Evolutionary conservation across 2,329 filamentous ascomycete genomes (phyloP).

Genomic region (Aspergillus novoparasiticus): DNA sequence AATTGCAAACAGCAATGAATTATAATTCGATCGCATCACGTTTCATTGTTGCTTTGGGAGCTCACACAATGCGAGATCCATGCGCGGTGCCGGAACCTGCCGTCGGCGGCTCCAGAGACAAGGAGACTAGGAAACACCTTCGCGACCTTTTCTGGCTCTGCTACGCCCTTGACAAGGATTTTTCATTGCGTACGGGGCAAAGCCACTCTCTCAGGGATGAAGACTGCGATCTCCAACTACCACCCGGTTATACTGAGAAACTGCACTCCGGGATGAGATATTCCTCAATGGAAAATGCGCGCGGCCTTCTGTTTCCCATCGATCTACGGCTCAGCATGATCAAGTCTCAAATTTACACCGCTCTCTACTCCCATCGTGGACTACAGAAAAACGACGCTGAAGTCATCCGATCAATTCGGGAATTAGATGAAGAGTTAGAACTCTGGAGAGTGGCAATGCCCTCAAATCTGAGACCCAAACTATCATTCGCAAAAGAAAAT

Average conservation of each 20-base stretch:
- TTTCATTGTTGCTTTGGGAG: background rate
- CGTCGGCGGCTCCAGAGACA: background rate
- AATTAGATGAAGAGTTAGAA: conserved; percentile 56
- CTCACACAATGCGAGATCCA: background rate
- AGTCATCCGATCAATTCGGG: conserved; percentile 52
- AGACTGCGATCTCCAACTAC: conserved; percentile 52
- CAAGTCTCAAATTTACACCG: conserved; percentile 49
- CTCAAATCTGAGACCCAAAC: conserved; percentile 41
- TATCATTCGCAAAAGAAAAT: conserved; percentile 33
- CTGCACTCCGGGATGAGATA: background rate
- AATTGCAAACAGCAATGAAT: background rate
- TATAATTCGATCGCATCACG: background rate
- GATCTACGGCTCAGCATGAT: conserved; percentile 50
- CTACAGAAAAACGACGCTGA: conserved; percentile 52
- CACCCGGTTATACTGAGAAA: conserved; percentile 18
- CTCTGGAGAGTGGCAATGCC: conserved; percentile 49
- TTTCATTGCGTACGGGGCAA: conserved; percentile 51
- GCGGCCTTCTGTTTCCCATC: conserved; percentile 36
- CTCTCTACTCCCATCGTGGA: conserved; percentile 50
- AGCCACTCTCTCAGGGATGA: conserved; percentile 51
- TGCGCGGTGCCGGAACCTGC: background rate
- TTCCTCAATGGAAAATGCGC: background rate
- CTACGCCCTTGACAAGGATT: conserved; percentile 55
- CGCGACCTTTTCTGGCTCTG: conserved; percentile 53
- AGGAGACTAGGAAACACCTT: conserved; percentile 11